Base-by-base conservation (phyloP, 768 basidiomycete species). In the Rhizopogon roseolus region DNA sequence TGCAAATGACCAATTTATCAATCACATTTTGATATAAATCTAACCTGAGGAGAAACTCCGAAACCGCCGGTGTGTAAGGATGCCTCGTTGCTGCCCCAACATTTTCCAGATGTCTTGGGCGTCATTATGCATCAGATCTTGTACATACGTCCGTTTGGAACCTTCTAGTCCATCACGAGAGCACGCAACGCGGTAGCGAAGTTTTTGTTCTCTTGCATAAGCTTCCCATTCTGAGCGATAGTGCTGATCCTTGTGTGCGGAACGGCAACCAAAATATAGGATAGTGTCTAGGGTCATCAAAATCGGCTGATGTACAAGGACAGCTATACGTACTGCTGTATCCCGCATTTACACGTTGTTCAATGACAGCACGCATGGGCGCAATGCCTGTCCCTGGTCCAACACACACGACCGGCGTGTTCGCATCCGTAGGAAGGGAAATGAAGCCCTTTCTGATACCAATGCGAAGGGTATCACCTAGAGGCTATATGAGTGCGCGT, bases 371-470 rank as follows among this genome's bases (percentile, higher is more conserved):
- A 48, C 93, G 76, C 83, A 97, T 90, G 0, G 97, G 95, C 0
- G 95, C 95, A 6, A 98, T 73, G 11, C 97, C 97, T 0, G 96
- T 98, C 0, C 96, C 97, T 13, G 97, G 97, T 0, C 95, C 95
- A 28, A 99, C 75, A 60, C 93, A 91, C 38, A 98, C 85, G 4
- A 96, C 74, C 0, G 95, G 95, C 22, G 71, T 61, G n/a, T 52
- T 51, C 17, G 71, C 64, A 52, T 74, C 65, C 0, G 67, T 58
- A 0, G 88, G 89, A 1, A 90, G 73, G n/a, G 64, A 72, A 49
- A 91, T 75, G 19, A 87, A 64, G 0, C 90, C 89, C 51, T 76
- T 79, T 58, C 80, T 76, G 27, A 93, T 73, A 1, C 82, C 81
- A 11, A 95, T 75, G 3, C 76, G 75, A 13, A 96, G 66, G 13